Base-by-base conservation (phyloP, 1,284 basidiomycete species). In the Austropuccinia psidii region DNA sequence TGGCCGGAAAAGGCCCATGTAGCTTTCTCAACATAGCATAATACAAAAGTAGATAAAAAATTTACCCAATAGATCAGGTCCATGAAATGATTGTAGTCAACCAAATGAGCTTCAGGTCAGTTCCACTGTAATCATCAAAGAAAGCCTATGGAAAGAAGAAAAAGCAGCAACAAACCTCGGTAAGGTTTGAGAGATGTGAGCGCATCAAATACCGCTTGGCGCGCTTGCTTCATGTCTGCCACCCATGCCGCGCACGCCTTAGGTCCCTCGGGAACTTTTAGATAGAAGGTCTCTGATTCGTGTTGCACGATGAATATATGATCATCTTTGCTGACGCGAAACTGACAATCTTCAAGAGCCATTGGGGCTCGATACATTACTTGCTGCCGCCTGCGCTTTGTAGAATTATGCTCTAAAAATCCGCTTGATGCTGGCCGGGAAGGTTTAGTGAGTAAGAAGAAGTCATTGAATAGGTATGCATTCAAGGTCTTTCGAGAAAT, bases 381-480 rank as follows among this genome's bases (percentile, higher is more conserved):
- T 58, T 60, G 27, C 13, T 35, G 60, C 1, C 17, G 27, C 4
- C 41, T 35, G 29, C 45, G 69, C 9, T 11, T 33, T 29, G 24
- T 45, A 8, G 17, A 8, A 50, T 33, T 47, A 41, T 21, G 35
- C 62, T 65, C 45, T 24, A 61, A 29, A 19, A 61, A 19, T 31
- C 62, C 31, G 19, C 24, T 50, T 17, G 21, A 19, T 21, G 21
- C 24, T 4, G 57, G 35, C 33, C 33, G 57, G 33, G 21, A 3
- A 2, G 37, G 19, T 37, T 47, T 49, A 13, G 69, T 39, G 15
- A 73, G 58, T 17, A 73, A 17, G 33, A 73, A 73, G 31, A 73
- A 73, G 21, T 73, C 69, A 39, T 73, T 73, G 49, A 61, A 73
- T n/a, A 73, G 39, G 29, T 54, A 73, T 19, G 60, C 69, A 13